Percentiles rank a stretch among this genome's conserved stretches.
Conservation (phyloP, 352 stramenopile genomes). For the Pythium sukuiense region DNA sequence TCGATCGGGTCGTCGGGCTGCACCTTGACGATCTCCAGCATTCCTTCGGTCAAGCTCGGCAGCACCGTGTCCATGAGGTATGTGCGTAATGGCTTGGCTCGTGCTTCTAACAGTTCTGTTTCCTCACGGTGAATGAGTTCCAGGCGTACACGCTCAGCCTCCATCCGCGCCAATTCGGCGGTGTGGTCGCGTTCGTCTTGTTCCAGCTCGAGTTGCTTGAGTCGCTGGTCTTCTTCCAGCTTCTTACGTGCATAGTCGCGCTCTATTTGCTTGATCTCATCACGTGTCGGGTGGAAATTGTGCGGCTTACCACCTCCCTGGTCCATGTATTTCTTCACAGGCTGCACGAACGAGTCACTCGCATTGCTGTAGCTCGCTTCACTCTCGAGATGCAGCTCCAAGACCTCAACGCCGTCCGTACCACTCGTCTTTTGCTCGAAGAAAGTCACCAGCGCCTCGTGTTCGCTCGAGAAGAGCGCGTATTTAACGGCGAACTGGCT, state of each 20-base stretch:
- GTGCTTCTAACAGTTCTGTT: constrained; percentile 71
- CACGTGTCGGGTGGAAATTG: constrained; percentile 83
- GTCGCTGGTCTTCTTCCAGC: constrained; percentile 43
- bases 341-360: constrained; percentile 38
- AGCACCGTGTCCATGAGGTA: constrained; percentile 88
- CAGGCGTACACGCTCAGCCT: constrained; percentile 59
- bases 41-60: constrained; percentile 78
- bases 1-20: constrained; percentile 86
- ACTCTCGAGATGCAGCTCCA: constrained; percentile 56
- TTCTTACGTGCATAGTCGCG: constrained; percentile 46
- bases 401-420: constrained; percentile 50
- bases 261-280: constrained; percentile 55
- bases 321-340: constrained; percentile 76
- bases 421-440: constrained; percentile 49
- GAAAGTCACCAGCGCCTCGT: constrained; percentile 55
- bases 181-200: constrained; percentile 56
- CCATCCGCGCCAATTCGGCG: constrained; percentile 41
- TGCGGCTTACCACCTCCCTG: constrained; percentile 58
- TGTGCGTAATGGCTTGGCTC: constrained; percentile 73
- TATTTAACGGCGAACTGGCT: constrained; percentile 48
- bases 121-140: constrained; percentile 80
- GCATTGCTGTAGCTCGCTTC: constrained; percentile 44
- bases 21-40: constrained; percentile 87
- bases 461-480: constrained; percentile 46
- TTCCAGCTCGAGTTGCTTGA: constrained; percentile 38